phyloP scores from a whole-genome alignment of 768 basidiomycete genomes.

The Paxillus involutus region DNA sequence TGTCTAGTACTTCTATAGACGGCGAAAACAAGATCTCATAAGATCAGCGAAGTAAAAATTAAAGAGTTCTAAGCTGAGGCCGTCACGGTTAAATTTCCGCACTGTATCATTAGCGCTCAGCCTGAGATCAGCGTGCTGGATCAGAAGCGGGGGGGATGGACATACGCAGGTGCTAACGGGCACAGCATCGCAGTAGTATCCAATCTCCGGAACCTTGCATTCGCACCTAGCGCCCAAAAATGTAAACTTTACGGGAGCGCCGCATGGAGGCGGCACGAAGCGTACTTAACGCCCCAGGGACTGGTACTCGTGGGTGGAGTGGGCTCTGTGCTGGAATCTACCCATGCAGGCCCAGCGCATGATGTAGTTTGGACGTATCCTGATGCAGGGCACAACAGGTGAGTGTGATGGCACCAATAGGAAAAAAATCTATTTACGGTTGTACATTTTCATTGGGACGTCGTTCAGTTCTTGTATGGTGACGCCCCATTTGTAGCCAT shows the following conservation, averaged over 20 bases:
- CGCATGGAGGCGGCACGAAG: not conserved
- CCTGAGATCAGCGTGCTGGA: not conserved
- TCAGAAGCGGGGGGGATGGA: not conserved
- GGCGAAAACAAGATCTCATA: too few species aligned
- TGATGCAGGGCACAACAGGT: not conserved
- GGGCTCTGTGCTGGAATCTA: slow-evolving; percentile 14
- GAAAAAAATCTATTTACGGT: slow-evolving; percentile 7
- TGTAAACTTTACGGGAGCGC: not conserved
- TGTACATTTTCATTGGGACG: slow-evolving; percentile 10
- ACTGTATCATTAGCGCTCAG: slow-evolving; percentile 9
- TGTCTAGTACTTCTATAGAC: not conserved
- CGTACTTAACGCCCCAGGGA: slow-evolving; percentile 11
- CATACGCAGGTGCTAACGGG: slow-evolving; percentile 17
- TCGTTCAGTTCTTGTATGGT: slow-evolving; percentile 5
- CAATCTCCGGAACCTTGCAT: slow-evolving; percentile 10
- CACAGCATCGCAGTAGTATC: slow-evolving; percentile 9
- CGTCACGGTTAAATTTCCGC: slow-evolving; percentile 6
- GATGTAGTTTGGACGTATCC: slow-evolving; percentile 8
- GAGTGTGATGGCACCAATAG: not conserved
- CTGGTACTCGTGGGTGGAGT: slow-evolving; percentile 13
- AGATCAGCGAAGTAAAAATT: too few species aligned
- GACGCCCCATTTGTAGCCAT: slow-evolving; percentile 17
- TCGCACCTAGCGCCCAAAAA: slow-evolving; percentile 7
- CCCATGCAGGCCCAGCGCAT: slow-evolving; percentile 19
- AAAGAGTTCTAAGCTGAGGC: not conserved